A percentile compares a stretch with the other conserved stretches of the same genome.
Conservation (phyloP, 2,329 filamentous ascomycete species). For the Aureobasidium sp. region DNA sequence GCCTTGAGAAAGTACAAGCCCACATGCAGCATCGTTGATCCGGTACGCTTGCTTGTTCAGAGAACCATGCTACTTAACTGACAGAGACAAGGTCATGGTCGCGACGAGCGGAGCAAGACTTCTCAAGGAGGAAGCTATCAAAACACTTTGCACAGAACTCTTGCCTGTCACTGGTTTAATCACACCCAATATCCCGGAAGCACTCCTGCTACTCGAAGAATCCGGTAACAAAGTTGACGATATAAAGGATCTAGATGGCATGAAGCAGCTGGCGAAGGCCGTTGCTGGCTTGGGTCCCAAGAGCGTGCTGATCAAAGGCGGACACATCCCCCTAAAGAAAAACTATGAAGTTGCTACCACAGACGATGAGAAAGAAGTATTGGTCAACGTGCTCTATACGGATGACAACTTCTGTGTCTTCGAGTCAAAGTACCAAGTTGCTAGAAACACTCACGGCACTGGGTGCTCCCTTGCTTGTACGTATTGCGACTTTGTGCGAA, state of each 20-base stretch:
- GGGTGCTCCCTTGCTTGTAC: conserved; percentile 86
- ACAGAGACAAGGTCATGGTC: conserved; percentile 69
- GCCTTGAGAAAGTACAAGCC: conserved; percentile 54
- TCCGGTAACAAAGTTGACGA: conserved; percentile 39
- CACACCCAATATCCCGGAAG: conserved; percentile 74
- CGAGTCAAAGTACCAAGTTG: conserved; percentile 62
- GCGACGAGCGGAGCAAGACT: conserved; percentile 70
- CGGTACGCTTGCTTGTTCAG: conserved; percentile 45
- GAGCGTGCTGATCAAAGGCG: conserved; percentile 83
- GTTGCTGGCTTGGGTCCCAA: conserved; percentile 64
- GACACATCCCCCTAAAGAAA: conserved; percentile 70
- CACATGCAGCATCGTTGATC: conserved; percentile 61
- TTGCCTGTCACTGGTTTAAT: conserved; percentile 61
- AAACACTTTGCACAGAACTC: conserved; percentile 51
- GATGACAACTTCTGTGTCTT: conserved; percentile 49
- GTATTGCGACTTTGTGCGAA: conserved; percentile 27
- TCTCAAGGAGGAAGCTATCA: conserved; percentile 58
- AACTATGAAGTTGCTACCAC: conserved; percentile 53
- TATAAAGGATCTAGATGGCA: conserved; percentile 53
- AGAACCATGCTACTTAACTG: not conserved
- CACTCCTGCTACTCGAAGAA: conserved; percentile 54
- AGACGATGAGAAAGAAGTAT: conserved; percentile 54
- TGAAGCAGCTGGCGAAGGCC: conserved; percentile 60
- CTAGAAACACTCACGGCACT: conserved; percentile 84
- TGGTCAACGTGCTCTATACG: conserved; percentile 73